A percentile compares a stretch with the other conserved stretches of the same genome.
Evolutionary conservation across 176 grass and related monocot species (phyloP).

Genomic region (Oryza nivara): DNA sequence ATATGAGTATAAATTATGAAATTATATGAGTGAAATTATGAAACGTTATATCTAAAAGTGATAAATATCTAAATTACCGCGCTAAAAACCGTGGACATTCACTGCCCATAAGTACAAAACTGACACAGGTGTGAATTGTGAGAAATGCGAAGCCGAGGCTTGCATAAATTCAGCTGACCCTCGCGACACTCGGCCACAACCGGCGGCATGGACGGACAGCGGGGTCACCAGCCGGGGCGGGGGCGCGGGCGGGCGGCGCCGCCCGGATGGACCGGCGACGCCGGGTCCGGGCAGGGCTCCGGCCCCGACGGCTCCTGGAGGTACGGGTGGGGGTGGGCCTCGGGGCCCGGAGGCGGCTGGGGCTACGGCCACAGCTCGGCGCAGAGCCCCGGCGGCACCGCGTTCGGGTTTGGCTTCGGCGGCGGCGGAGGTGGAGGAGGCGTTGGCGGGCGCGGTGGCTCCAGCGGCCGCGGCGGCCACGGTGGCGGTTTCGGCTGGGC

Average conservation of each 20-base stretch:
- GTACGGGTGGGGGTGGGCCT: constrained; percentile 69
- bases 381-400: constrained; percentile 33
- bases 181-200: neutral
- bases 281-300: constrained; percentile 49
- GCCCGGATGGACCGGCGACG: constrained; percentile 48
- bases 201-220: constrained; percentile 40
- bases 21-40: no score
- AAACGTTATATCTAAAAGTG: no score
- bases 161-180: neutral
- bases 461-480: neutral
- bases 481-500: constrained; percentile 24
- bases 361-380: constrained; percentile 65
- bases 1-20: no score
- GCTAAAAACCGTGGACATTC: no score
- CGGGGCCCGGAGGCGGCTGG: constrained; percentile 53
- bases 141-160: neutral
- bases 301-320: constrained; percentile 52
- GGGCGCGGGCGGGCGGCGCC: neutral
- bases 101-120: neutral
- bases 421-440: constrained; percentile 29
- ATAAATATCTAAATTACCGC: no score
- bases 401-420: constrained; percentile 53
- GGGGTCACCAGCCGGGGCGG: constrained; percentile 3
- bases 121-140: neutral
- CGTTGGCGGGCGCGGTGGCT: neutral